These are phyloP conservation scores for Paecilomyces dactylethromorphus DNA, from an alignment of 2,329 filamentous ascomycete genomes.

Conservation along the genomic window DNA sequence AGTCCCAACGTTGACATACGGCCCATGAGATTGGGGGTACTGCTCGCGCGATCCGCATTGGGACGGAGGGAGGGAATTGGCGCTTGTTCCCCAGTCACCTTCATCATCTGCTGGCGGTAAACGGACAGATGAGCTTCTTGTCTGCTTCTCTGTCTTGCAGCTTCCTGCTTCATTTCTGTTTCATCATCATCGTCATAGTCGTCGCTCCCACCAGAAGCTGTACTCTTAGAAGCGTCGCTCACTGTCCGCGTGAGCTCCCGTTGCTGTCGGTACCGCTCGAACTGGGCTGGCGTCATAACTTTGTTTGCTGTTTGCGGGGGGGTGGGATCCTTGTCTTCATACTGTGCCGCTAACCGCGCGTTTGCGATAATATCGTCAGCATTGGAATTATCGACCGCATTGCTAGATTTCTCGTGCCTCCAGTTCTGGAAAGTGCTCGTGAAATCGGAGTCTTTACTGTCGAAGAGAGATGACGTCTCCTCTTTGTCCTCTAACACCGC, in stretches of 20 bases:
- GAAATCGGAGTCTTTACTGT: slow-evolving; percentile 9
- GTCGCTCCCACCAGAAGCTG: slow-evolving; percentile 55
- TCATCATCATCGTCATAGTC: slow-evolving; percentile 76
- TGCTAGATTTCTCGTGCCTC: slow-evolving; percentile 4
- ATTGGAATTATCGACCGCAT: background rate
- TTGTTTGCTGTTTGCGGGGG: slow-evolving; percentile 51
- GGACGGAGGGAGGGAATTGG: slow-evolving; percentile 47
- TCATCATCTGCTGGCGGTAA: slow-evolving; percentile 95
- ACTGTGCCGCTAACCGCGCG: slow-evolving; percentile 41
- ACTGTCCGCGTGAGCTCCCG: slow-evolving; percentile 62
- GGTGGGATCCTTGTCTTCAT: slow-evolving; percentile 31
- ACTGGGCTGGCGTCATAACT: slow-evolving; percentile 85
- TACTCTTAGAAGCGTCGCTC: slow-evolving; percentile 41
- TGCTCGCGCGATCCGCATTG: slow-evolving; percentile 50
- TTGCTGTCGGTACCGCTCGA: slow-evolving; percentile 68
- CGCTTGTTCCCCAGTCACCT: slow-evolving; percentile 71
- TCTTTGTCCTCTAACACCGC: slow-evolving; percentile 14
- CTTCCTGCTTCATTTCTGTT: slow-evolving; percentile 63
- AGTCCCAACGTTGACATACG: slow-evolving; percentile 27
- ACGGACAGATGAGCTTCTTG: slow-evolving; percentile 86
- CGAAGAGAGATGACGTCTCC: slow-evolving; percentile 21
- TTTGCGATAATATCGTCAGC: slow-evolving; percentile 29
- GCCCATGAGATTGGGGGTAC: slow-evolving; percentile 48
- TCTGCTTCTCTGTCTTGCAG: slow-evolving; percentile 71
- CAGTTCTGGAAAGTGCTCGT: slow-evolving; percentile 1